Evolutionary conservation across 2,329 filamentous ascomycete species (phyloP).

Genomic region (Xylariaceae sp.): DNA sequence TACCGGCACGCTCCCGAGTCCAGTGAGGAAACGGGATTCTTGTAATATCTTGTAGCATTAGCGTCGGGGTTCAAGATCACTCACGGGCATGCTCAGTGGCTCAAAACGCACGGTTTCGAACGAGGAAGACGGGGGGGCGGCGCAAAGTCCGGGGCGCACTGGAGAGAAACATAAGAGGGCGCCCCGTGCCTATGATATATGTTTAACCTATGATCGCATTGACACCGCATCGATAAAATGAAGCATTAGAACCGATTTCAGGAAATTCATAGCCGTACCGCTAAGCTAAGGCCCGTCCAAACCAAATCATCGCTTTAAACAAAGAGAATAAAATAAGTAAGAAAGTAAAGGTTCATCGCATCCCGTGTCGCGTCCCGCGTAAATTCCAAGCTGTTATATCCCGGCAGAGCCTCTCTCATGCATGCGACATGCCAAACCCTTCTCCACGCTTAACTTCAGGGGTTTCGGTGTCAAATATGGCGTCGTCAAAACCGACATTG

Average conservation of each 20-base stretch:
- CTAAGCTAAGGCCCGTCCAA: neutral
- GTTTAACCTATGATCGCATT: constrained; percentile 1
- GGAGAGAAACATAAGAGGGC: constrained; percentile 13
- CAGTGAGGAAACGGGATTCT: constrained; percentile 1
- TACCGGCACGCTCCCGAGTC: neutral
- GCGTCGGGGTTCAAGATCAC: neutral
- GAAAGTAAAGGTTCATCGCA: neutral
- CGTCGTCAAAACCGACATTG: no score
- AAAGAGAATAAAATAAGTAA: neutral
- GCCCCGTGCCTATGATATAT: constrained; percentile 1
- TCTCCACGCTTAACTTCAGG: neutral
- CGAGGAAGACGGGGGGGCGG: neutral
- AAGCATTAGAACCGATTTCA: constrained; percentile 4
- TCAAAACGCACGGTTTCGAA: constrained; percentile 2
- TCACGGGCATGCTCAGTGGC: neutral
- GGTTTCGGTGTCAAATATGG: no score
- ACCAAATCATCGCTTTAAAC: neutral
- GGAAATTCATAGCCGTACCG: neutral
- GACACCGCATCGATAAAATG: constrained; percentile 10
- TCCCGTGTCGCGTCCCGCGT: constrained; percentile 12
- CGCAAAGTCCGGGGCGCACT: constrained; percentile 7
- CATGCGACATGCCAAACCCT: no score
- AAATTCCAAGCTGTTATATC: constrained; percentile 11
- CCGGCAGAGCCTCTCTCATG: neutral
- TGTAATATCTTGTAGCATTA: constrained; percentile 20